phyloP scores from a whole-genome alignment of 768 basidiomycete species.

The Pleurotus ostreatus region DNA sequence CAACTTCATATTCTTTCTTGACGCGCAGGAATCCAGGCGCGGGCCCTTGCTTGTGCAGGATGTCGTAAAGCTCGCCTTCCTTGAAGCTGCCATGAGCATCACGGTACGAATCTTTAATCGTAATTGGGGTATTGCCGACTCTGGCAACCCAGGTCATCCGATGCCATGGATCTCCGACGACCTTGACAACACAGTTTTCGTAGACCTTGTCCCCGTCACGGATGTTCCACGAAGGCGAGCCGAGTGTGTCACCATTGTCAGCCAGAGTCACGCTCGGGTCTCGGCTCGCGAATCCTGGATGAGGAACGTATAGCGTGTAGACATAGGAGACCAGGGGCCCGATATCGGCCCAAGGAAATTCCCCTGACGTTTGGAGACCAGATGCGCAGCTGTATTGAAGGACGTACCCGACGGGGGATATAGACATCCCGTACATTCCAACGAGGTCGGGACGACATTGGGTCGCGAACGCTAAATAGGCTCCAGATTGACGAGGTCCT shows the following conservation, averaged over 20 bases:
- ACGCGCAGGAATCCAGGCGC: neutral
- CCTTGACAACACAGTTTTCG: slow-evolving; percentile 2
- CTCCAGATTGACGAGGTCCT: slow-evolving; percentile 6
- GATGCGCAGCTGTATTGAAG: slow-evolving; percentile 9
- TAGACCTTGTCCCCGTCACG: neutral
- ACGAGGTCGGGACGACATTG: slow-evolving; percentile 10
- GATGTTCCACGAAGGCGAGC: slow-evolving; percentile 6
- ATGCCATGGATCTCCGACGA: slow-evolving; percentile 8
- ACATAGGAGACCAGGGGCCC: slow-evolving; percentile 5
- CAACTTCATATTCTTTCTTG: no score
- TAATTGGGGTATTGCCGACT: neutral
- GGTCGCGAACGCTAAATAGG: slow-evolving; percentile 7
- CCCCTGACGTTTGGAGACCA: neutral
- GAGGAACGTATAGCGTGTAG: slow-evolving; percentile 8
- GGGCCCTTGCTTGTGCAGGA: neutral
- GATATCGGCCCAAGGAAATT: slow-evolving; percentile 4
- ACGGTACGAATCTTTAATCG: slow-evolving; percentile 6
- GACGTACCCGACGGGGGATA: neutral
- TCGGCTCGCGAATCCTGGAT: neutral
- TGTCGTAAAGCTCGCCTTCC: slow-evolving; percentile 7
- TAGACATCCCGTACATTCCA: slow-evolving; percentile 1
- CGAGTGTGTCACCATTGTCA: neutral
- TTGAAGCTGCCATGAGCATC: neutral
- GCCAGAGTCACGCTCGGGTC: slow-evolving; percentile 8
- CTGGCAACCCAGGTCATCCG: slow-evolving; percentile 8